Evolutionary conservation across 495 filamentous ascomycete species (phyloP).

Genomic region (Aspergillus hancockii): DNA sequence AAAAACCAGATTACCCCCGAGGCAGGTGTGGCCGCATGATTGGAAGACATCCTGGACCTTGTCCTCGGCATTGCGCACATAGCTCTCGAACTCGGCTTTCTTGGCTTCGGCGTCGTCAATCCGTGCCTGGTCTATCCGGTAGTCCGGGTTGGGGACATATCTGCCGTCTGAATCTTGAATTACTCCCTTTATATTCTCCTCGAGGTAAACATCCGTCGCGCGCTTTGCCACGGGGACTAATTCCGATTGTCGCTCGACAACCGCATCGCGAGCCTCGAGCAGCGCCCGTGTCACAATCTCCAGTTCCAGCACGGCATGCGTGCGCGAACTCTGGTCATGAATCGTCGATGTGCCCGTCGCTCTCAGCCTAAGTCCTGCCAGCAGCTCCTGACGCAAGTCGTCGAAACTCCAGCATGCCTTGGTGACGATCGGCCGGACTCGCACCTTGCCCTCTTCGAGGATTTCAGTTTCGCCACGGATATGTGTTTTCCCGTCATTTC

Average conservation of each 20-base stretch:
- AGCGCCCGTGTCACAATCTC: constrained; percentile 22
- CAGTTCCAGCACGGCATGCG: constrained; percentile 28
- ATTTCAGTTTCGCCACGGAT: constrained; percentile 29
- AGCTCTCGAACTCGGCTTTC: constrained; percentile 26
- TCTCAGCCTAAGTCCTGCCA: constrained; percentile 15
- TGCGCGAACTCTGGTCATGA: constrained; percentile 31
- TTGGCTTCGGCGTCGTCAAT: constrained; percentile 27
- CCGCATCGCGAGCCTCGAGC: constrained; percentile 20
- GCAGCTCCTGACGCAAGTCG: constrained; percentile 15
- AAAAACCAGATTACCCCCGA: constrained; percentile 30
- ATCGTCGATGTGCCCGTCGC: constrained; percentile 25
- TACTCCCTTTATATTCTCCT: constrained; percentile 17
- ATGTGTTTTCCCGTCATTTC: constrained; percentile 19
- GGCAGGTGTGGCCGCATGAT: constrained; percentile 10
- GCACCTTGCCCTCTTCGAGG: constrained; percentile 24
- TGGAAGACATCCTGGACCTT: constrained; percentile 12
- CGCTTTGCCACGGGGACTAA: constrained; percentile 27
- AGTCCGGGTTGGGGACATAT: constrained; percentile 23
- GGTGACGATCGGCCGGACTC: constrained; percentile 23
- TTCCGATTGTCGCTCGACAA: constrained; percentile 27
- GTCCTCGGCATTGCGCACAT: constrained; percentile 21
- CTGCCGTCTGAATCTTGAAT: constrained; percentile 16
- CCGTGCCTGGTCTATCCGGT: constrained; percentile 18
- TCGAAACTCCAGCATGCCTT: constrained; percentile 30
- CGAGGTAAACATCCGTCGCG: constrained; percentile 28